Evolutionary conservation across 805 yeast species (phyloP).

Genomic region (Maudiozyma pseudohumilis): DNA sequence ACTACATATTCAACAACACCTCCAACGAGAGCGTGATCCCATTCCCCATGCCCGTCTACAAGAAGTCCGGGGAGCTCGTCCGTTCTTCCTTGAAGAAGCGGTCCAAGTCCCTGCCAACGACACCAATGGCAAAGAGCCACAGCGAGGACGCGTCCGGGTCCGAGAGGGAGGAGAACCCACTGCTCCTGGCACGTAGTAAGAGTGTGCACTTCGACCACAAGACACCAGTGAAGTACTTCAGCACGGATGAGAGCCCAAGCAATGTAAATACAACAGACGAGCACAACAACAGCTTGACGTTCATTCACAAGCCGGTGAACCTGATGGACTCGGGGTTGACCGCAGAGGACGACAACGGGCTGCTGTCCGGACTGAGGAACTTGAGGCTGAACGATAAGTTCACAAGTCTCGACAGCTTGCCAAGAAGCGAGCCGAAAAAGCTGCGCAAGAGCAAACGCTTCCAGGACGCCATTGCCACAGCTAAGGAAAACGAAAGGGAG

Average conservation of each 20-base stretch:
- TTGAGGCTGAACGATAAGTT: background rate
- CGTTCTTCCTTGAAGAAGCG: slow-evolving; percentile 27
- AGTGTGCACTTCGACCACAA: slow-evolving; percentile 75
- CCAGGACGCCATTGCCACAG: slow-evolving; percentile 6
- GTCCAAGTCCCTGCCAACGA: slow-evolving; percentile 37
- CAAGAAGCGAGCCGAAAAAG: background rate
- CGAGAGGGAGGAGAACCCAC: slow-evolving; percentile 2
- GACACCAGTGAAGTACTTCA: slow-evolving; percentile 65
- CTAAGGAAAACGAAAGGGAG: background rate
- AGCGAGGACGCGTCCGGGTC: background rate
- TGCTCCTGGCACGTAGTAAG: slow-evolving; percentile 46
- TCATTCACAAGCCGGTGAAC: slow-evolving; percentile 14
- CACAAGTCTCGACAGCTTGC: background rate
- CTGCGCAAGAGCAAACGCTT: slow-evolving; percentile 12
- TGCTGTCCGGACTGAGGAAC: slow-evolving; percentile 7
- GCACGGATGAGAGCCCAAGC: slow-evolving; percentile 67
- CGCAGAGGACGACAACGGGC: slow-evolving; percentile 7
- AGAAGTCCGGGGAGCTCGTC: slow-evolving; percentile 78
- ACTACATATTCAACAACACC: slow-evolving; percentile 5
- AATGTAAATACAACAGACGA: slow-evolving; percentile 42
- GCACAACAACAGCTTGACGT: slow-evolving; percentile 23
- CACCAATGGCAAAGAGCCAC: slow-evolving; percentile 5
- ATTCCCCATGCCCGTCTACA: slow-evolving; percentile 40
- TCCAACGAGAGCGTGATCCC: slow-evolving; percentile 10
- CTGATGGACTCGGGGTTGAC: slow-evolving; percentile 3